These are phyloP conservation scores for Beauveria sp. DNA, from an alignment of 2,329 filamentous ascomycete genomes.

Conservation along the genomic window DNA sequence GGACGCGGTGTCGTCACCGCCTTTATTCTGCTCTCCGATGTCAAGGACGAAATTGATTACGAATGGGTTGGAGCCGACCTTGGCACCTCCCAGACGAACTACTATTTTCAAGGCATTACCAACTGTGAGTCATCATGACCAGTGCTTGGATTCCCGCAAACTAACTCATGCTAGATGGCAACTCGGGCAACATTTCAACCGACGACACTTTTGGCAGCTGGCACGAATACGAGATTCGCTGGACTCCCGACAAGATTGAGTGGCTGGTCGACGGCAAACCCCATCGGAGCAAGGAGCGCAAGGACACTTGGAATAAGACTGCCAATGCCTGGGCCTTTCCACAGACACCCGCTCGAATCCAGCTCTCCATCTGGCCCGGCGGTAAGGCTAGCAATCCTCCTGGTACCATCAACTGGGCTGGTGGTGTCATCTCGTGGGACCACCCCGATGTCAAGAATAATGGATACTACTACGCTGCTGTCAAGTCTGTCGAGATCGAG, in stretches of 20 bases:
- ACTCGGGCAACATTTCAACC: slow-evolving; percentile 63
- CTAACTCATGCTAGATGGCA: slow-evolving; percentile 50
- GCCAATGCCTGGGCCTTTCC: slow-evolving; percentile 78
- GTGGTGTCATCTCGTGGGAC: slow-evolving; percentile 79
- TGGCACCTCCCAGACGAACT: slow-evolving; percentile 79
- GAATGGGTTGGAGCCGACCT: slow-evolving; percentile 85
- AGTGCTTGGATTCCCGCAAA: background rate
- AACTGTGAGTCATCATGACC: slow-evolving; percentile 56
- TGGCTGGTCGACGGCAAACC: slow-evolving; percentile 82
- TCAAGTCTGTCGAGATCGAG: slow-evolving; percentile 69
- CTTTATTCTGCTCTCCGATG: slow-evolving; percentile 90
- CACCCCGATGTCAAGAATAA: slow-evolving; percentile 64
- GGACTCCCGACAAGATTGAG: slow-evolving; percentile 77
- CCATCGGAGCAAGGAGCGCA: slow-evolving; percentile 65
- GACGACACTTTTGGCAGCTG: slow-evolving; percentile 67
- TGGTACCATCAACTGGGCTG: slow-evolving; percentile 88
- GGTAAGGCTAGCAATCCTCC: slow-evolving; percentile 69
- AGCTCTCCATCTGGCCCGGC: slow-evolving; percentile 94
- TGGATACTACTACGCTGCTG: slow-evolving; percentile 82
- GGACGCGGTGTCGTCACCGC: slow-evolving; percentile 90
- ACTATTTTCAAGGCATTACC: slow-evolving; percentile 89
- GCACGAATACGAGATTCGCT: slow-evolving; percentile 90
- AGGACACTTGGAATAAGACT: slow-evolving; percentile 80
- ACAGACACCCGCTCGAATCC: slow-evolving; percentile 83
- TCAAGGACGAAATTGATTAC: slow-evolving; percentile 98